phyloP scores from a whole-genome alignment of 495 filamentous ascomycete genomes.

The Xylaria longipes region DNA sequence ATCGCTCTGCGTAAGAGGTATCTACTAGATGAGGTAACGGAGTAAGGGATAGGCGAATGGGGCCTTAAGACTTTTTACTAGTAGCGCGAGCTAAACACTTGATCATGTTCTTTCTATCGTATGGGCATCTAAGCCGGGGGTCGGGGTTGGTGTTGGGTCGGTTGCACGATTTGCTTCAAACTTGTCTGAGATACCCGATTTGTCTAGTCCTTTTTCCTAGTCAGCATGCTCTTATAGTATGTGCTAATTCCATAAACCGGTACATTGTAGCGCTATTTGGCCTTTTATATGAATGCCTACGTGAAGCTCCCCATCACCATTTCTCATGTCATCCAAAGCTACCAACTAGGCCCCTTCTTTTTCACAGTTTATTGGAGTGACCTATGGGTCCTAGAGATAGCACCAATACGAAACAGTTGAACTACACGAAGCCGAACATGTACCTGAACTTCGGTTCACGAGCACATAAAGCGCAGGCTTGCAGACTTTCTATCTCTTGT shows the following conservation, averaged over 20 bases:
- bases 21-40: slow-evolving; percentile 31
- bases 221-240: neutral
- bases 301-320: too few species aligned
- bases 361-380: too few species aligned
- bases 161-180: neutral
- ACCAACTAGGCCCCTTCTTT: too few species aligned
- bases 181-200: slow-evolving; percentile 26
- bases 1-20: slow-evolving; percentile 37
- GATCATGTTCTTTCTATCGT: slow-evolving; percentile 13
- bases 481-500: neutral
- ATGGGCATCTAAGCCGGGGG: neutral
- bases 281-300: neutral
- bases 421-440: neutral
- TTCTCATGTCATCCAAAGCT: neutral
- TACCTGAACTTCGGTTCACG: neutral
- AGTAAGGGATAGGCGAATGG: neutral
- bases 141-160: neutral
- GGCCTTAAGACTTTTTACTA: neutral
- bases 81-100: neutral
- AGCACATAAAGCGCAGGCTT: neutral
- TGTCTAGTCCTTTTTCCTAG: neutral
- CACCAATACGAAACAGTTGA: neutral
- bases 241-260: neutral
- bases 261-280: neutral
- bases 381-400: neutral